Percentiles rank a stretch among this genome's conserved stretches.
These are phyloP conservation scores for Arthrocladium fulminans DNA, from an alignment of 2,329 filamentous ascomycete genomes.

Conservation along the genomic window DNA sequence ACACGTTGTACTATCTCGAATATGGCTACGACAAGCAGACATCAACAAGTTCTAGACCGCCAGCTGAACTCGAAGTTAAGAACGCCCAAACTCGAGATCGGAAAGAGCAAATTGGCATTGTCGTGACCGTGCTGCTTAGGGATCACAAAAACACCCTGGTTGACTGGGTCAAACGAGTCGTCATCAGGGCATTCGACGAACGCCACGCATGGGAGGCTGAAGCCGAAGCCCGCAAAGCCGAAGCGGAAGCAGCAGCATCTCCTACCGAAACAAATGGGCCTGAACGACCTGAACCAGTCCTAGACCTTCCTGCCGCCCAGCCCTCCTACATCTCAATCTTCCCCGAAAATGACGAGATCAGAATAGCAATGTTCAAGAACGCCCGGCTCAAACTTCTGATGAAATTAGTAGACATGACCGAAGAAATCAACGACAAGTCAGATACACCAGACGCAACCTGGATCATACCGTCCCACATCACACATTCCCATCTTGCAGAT, in stretches of 20 bases:
- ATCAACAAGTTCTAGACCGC: slow-evolving; percentile 56
- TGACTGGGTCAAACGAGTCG: slow-evolving; percentile 69
- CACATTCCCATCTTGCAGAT: slow-evolving; percentile 58
- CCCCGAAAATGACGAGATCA: slow-evolving; percentile 32
- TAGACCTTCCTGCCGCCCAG: slow-evolving; percentile 19
- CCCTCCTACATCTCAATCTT: slow-evolving; percentile 25
- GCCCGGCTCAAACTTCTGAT: slow-evolving; percentile 78
- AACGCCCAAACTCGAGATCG: slow-evolving; percentile 53
- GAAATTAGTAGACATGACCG: slow-evolving; percentile 57
- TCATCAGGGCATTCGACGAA: slow-evolving; percentile 61
- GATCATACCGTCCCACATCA: slow-evolving; percentile 61
- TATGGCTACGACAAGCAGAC: slow-evolving; percentile 80
- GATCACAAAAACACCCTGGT: slow-evolving; percentile 67
- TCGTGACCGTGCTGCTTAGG: slow-evolving; percentile 69
- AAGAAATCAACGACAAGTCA: slow-evolving; percentile 52
- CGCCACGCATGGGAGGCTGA: slow-evolving; percentile 69
- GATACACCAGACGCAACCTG: slow-evolving; percentile 70
- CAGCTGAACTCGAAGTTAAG: slow-evolving; percentile 75
- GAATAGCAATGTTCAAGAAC: slow-evolving; percentile 75
- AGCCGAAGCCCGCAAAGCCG: slow-evolving; percentile 43
- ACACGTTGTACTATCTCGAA: slow-evolving; percentile 78
- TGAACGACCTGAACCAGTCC: slow-evolving; percentile 22
- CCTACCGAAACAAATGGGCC: slow-evolving; percentile 22
- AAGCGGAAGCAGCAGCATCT: slow-evolving; percentile 12
- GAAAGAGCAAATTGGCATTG: slow-evolving; percentile 67